Evolutionary conservation across 768 basidiomycete genomes (phyloP).

Genomic region (Royoungia palumana): DNA sequence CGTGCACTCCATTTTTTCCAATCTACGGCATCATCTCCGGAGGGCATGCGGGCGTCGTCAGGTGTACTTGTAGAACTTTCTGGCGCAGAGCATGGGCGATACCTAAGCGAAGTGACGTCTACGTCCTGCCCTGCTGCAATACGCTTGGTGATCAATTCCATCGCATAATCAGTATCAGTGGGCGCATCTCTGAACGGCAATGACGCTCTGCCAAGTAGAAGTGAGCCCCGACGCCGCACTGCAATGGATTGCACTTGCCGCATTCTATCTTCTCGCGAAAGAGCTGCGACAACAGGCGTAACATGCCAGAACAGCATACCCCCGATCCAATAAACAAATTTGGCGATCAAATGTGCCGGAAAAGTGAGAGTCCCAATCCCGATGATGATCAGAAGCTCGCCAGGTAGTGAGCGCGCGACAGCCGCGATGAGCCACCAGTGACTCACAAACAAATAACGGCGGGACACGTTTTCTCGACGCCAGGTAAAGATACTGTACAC

Average conservation of each 20-base stretch:
- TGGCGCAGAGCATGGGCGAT: slow-evolving; percentile 13
- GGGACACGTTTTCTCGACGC: slow-evolving; percentile 52
- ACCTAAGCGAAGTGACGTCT: slow-evolving; percentile 29
- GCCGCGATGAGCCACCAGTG: not conserved
- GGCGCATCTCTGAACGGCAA: slow-evolving; percentile 50
- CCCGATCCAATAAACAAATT: slow-evolving; percentile 41
- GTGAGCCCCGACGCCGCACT: not conserved
- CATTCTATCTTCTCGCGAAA: slow-evolving; percentile 44
- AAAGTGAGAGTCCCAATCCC: slow-evolving; percentile 41
- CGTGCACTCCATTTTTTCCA: slow-evolving; percentile 60
- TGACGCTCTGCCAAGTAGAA: slow-evolving; percentile 38
- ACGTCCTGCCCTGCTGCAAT: slow-evolving; percentile 53
- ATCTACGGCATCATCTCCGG: slow-evolving; percentile 31
- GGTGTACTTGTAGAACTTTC: slow-evolving; percentile 14
- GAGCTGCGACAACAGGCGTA: slow-evolving; percentile 49
- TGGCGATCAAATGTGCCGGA: slow-evolving; percentile 50
- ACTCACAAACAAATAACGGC: slow-evolving; percentile 46
- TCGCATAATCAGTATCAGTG: slow-evolving; percentile 68
- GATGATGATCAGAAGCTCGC: slow-evolving; percentile 36
- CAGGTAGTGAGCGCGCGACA: slow-evolving; percentile 2
- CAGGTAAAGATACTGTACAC: slow-evolving; percentile 59
- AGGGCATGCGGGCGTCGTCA: not conserved
- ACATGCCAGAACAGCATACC: slow-evolving; percentile 66
- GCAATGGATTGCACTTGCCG: slow-evolving; percentile 35
- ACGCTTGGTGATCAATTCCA: slow-evolving; percentile 62